Evolutionary conservation across 345 rosid genomes (phyloP), one percentile per base, ranked within the genome.

Genomic region (Mangifera indica): DNA sequence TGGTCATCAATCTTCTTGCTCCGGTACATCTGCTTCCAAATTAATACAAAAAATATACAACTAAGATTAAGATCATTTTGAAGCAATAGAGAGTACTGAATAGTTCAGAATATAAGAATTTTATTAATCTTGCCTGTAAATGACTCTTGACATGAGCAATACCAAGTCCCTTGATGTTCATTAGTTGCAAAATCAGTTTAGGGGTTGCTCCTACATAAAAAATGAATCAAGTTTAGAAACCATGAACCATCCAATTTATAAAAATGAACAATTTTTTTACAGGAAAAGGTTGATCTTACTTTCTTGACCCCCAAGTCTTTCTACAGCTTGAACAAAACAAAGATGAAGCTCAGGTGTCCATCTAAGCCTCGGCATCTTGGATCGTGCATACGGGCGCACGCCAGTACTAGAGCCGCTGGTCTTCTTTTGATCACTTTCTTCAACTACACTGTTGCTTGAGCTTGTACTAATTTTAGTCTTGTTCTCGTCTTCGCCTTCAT

Each of bases 101-200:
- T 1, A 37, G 8, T 12, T n/a, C 9, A 29, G 17, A 20, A 15
- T n/a, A 21, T 48, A 7, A 37, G 42, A 6, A 1, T 29, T 29
- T 22, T 37, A 17, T 26, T 15, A 65, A 54, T 34, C 72, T 69
- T 71, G 77, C 89, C 85, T 86, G 89, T 13, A 86, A 83, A 70
- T 86, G 87, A 76, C 87, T 83, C 69, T 86, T 86, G 72, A 86
- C 84, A 72, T 86, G 87, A 74, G 86, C 81, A 65, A 86, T 84
- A 37, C 67, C 67, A 34, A 84, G 81, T 18, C 80, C 89, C 81
- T 80, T 81, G 75, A 81, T 71, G 74, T 86, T 84, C 89, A 86
- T 84, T 54, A 76, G 64, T 71, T 84, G 83, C 79, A 84, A 75
- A 55, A 83, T 83, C 66, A 83, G 72, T 54, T 86, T 86, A 10